Percentiles rank a stretch among this genome's conserved stretches.
Evolutionary conservation across 495 filamentous ascomycete species (phyloP).

Genomic region (Pseudoneurospora amorphoporcata): DNA sequence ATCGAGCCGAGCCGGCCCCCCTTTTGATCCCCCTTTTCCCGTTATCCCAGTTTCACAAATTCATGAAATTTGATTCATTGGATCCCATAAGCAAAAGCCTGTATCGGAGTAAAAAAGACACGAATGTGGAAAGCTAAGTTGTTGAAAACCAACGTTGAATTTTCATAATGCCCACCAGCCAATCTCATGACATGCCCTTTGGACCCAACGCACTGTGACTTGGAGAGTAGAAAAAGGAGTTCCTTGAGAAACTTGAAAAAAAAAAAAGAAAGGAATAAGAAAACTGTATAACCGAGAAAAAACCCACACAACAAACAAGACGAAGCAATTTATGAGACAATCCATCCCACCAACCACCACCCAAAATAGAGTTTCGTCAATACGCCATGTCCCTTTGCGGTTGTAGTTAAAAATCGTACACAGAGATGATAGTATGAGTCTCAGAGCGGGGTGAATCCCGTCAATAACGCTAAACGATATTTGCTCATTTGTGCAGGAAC

Average conservation of each 20-base stretch:
- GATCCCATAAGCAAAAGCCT: slow-evolving; percentile 4
- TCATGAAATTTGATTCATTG: not conserved
- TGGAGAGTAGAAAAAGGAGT: not conserved
- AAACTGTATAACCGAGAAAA: not conserved
- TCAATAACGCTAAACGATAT: not conserved
- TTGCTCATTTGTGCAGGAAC: not conserved
- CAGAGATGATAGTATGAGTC: not conserved
- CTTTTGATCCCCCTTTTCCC: not conserved
- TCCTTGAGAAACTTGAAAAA: not conserved
- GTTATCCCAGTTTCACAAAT: not conserved
- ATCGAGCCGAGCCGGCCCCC: not conserved
- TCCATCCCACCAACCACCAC: not conserved
- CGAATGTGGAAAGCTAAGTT: not conserved
- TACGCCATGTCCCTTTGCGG: not conserved
- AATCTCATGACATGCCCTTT: not conserved
- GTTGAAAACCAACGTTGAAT: not conserved
- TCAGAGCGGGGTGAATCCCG: not conserved
- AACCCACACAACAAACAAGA: not conserved
- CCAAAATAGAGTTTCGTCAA: not conserved
- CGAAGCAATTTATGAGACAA: not conserved
- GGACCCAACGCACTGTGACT: not conserved
- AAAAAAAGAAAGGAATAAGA: not conserved
- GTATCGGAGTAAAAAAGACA: not conserved
- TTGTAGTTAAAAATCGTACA: not conserved
- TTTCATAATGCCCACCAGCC: not conserved